Evolutionary conservation across 225 moss, liverwort and hornwort species (phyloP).

Genomic region (Polytrichum formosum): DNA sequence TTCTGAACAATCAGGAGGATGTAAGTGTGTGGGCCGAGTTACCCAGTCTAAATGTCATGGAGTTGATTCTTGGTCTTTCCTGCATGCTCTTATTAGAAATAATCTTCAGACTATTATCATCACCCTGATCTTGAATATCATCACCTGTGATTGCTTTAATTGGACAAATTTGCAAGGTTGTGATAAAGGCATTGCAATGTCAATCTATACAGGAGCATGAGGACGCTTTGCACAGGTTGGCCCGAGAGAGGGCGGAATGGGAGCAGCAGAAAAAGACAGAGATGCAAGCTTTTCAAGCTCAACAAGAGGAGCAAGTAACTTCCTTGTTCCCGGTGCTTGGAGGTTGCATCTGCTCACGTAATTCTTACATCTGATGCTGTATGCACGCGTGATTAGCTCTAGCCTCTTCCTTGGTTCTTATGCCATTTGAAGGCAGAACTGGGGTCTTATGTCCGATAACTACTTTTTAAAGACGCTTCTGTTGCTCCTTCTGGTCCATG

Average conservation of each 20-base stretch:
- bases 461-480: too few relatives aligned
- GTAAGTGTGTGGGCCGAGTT: not conserved
- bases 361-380: not conserved
- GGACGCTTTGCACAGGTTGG: constrained; percentile 28
- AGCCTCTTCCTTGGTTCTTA: not conserved
- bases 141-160: not conserved
- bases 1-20: not conserved
- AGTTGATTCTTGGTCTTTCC: not conserved
- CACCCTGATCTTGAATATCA: not conserved
- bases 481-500: too few relatives aligned
- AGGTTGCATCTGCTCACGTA: not conserved
- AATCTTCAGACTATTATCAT: too few relatives aligned
- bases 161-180: not conserved
- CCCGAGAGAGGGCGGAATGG: constrained; percentile 45
- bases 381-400: not conserved
- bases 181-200: not conserved
- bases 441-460: constrained; percentile 1
- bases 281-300: constrained; percentile 33
- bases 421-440: not conserved
- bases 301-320: constrained; percentile 56
- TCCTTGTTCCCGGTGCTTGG: not conserved
- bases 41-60: not conserved
- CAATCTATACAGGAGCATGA: constrained; percentile 37
- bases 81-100: not conserved
- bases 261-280: constrained; percentile 48